phyloP scores from a whole-genome alignment of 2,329 filamentous ascomycete species.

The Colletotrichum scovillei region DNA sequence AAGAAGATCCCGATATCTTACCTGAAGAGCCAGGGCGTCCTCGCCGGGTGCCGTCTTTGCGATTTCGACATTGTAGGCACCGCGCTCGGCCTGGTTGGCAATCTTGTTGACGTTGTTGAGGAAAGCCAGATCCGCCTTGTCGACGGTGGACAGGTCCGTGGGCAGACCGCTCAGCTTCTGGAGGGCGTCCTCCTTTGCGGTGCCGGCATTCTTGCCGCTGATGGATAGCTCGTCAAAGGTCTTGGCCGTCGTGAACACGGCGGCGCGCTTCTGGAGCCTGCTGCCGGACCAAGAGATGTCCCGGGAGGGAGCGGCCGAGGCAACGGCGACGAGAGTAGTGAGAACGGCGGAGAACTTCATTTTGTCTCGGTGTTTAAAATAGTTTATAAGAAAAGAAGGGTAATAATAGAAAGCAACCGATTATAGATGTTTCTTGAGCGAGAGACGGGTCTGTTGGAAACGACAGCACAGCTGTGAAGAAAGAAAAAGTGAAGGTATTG shows the following conservation, averaged over 20 bases:
- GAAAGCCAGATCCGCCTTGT: conserved; percentile 58
- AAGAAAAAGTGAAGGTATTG: conserved; percentile 11
- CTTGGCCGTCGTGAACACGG: conserved; percentile 46
- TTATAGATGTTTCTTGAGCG: conserved; percentile 6
- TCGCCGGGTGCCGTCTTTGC: conserved; percentile 55
- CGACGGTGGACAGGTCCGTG: conserved; percentile 56
- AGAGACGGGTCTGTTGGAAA: conserved; percentile 15
- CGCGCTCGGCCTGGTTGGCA: conserved; percentile 63
- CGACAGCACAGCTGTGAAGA: conserved; percentile 28
- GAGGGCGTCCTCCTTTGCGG: conserved; percentile 55
- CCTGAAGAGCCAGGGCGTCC: conserved; percentile 59
- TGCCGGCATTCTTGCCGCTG: conserved; percentile 57
- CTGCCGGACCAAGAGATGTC: conserved; percentile 27
- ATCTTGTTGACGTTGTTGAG: conserved; percentile 62
- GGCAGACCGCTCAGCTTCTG: conserved; percentile 50
- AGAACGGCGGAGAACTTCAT: conserved; percentile 50
- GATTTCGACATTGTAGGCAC: conserved; percentile 66
- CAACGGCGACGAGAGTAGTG: conserved; percentile 41
- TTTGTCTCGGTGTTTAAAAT: conserved; percentile 14
- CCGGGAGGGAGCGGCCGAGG: conserved; percentile 39
- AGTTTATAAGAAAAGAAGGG: not conserved
- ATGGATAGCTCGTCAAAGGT: conserved; percentile 59
- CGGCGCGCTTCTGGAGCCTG: conserved; percentile 38
- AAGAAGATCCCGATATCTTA: conserved; percentile 30
- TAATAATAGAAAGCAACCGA: conserved; percentile 28